Percentiles rank a stretch among this genome's conserved stretches.
phyloP scores from a whole-genome alignment of 2,329 filamentous ascomycete species.

The Lasiodiplodia sp. region DNA sequence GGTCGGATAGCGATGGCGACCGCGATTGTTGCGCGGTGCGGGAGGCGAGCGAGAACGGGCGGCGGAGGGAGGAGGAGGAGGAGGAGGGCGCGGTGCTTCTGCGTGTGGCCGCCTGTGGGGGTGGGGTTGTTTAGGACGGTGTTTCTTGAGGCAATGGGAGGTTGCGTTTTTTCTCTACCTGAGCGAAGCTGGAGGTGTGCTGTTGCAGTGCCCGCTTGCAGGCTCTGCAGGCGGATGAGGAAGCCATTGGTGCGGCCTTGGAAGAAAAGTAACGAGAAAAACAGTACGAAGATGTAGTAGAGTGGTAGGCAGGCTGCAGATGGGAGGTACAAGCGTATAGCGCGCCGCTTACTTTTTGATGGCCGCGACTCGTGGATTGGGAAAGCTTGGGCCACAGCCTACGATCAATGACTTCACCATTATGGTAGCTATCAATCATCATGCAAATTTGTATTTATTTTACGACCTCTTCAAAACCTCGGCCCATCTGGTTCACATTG shows the following conservation, averaged over 20 bases:
- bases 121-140: not conserved
- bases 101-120: not conserved
- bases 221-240: slow-evolving; percentile 45
- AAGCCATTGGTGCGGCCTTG: slow-evolving; percentile 40
- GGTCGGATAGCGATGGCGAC: not conserved
- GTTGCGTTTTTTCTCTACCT: slow-evolving; percentile 31
- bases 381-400: slow-evolving; percentile 37
- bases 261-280: not conserved
- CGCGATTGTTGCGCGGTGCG: slow-evolving; percentile 8
- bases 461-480: not conserved
- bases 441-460: not conserved
- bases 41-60: not conserved
- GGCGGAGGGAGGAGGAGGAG: slow-evolving; percentile 30
- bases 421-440: slow-evolving; percentile 1
- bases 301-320: slow-evolving; percentile 19
- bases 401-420: slow-evolving; percentile 45
- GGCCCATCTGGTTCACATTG: not conserved
- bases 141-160: slow-evolving; percentile 4
- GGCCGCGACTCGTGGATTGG: slow-evolving; percentile 38
- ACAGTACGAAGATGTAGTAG: not conserved
- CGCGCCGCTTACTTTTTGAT: slow-evolving; percentile 31
- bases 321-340: not conserved
- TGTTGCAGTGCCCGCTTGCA: slow-evolving; percentile 41
- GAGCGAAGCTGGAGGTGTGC: slow-evolving; percentile 7
- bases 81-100: slow-evolving; percentile 30